Conservation (phyloP, 805 yeast genomes). For the Torulaspora indica region DNA sequence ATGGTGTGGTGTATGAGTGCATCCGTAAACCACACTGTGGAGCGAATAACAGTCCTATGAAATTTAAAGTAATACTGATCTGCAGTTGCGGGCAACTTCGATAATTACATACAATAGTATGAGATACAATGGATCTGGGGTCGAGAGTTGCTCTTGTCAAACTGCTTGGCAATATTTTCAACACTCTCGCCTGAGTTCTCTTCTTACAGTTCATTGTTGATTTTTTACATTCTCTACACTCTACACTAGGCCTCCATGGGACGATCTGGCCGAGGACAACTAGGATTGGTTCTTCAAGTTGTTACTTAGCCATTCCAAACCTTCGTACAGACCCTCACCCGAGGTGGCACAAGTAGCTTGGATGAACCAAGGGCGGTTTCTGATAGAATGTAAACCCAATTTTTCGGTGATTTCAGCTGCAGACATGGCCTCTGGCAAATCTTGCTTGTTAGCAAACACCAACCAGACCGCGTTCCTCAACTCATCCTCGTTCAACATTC, state of each 20-base stretch:
- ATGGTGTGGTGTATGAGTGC: not conserved
- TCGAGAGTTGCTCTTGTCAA: no score
- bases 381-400: constrained; percentile 91
- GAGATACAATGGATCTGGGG: constrained; percentile 2
- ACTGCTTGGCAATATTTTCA: no score
- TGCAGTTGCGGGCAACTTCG: not conserved
- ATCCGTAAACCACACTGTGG: not conserved
- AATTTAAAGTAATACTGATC: not conserved
- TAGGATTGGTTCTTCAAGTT: constrained; percentile 70
- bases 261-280: constrained; percentile 2
- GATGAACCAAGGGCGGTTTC: constrained; percentile 99
- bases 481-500: constrained; percentile 98
- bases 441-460: constrained; percentile 97
- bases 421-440: constrained; percentile 97
- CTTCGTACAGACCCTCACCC: constrained; percentile 97
- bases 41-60: constrained; percentile 2
- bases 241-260: constrained; percentile 3
- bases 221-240: constrained; percentile 6
- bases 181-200: no score
- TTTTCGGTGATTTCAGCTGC: constrained; percentile 98
- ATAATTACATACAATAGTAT: constrained; percentile 1
- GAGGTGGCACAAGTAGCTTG: constrained; percentile 99
- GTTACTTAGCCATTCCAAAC: constrained; percentile 93
- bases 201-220: not conserved
- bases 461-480: constrained; percentile 92